Base-by-base conservation (phyloP, 1,284 basidiomycete species). In the Vanrija sp. region DNA sequence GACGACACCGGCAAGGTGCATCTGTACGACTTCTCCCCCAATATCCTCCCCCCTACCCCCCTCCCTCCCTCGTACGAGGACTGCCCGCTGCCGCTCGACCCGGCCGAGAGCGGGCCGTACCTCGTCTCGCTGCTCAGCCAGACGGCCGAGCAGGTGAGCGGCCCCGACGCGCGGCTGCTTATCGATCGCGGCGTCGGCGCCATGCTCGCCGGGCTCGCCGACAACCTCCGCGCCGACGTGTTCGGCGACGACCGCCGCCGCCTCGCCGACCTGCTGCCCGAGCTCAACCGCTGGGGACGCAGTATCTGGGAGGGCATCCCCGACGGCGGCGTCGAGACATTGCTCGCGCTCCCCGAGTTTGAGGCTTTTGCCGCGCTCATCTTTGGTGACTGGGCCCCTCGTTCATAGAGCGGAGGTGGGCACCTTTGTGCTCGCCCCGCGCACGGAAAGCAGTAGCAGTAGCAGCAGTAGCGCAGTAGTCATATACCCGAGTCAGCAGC, bases 301-400 rank as follows among this genome's bases (percentile, higher is more conserved):
- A 61, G 62, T n/a, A 67, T 75, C 3, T 76, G 73, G 73, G 70
- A 72, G 49, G 68, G 64, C 10, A 53, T 74, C 9, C 75, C 75
- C 6, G 75, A 73, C 54, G 62, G 60, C 41, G 72, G 72, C 9
- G 64, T 76, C 12, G 75, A 75, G 60, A 47, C 61, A 7, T 41
- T 75, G 48, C 53, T 72, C 38, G 56, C 62, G 7, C 51, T 71
- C 14, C 62, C 63, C 18, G 73, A 75, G 47, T 71, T 62, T 48
- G 71, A 75, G 60, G 63, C 63, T 4, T 75, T 75, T 55, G 64
- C 72, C 6, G 73, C 72, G 0, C 60, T 76, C 47, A 64, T 76
- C 20, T 76, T 75, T 62, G 75, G 71, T 9, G 75, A 76, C 62
- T 75, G 72, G 72, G 71, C 72, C 20, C 61, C 63, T n/a, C 23